A percentile compares a stretch with the other conserved stretches of the same genome.
These are phyloP conservation scores for Tubosaeta brunneosetosa DNA, from an alignment of 768 basidiomycete species.

Conservation along the genomic window DNA sequence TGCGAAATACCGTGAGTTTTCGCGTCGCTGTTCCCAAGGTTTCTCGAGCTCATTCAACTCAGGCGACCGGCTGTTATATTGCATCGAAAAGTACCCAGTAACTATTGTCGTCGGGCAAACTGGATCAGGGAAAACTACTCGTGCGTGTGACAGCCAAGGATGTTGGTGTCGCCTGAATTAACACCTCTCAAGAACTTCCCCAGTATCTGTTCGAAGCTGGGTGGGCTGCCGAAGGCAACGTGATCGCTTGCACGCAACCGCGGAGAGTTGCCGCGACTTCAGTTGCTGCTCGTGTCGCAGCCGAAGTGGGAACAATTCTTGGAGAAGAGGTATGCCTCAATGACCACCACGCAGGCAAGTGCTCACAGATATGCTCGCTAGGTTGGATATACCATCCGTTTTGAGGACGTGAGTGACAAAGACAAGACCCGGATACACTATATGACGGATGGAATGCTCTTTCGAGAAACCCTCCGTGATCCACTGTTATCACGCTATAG, in stretches of 20 bases:
- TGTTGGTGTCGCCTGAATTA: background rate
- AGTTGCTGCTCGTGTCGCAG: conserved; percentile 84
- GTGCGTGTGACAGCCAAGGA: conserved; percentile 42
- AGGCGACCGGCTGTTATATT: conserved; percentile 80
- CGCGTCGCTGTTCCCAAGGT: conserved; percentile 3
- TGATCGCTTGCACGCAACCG: conserved; percentile 92
- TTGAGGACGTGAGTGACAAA: conserved; percentile 88
- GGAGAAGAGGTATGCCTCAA: conserved; percentile 72
- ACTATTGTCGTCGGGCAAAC: conserved; percentile 92
- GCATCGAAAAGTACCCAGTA: conserved; percentile 78
- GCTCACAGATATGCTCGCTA: conserved; percentile 27
- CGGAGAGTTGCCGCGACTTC: conserved; percentile 93
- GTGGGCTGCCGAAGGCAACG: conserved; percentile 79
- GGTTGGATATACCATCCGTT: conserved; percentile 98
- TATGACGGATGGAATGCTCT: conserved; percentile 98
- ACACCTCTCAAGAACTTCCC: conserved; percentile 66
- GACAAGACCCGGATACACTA: conserved; percentile 87
- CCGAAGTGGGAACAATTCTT: conserved; percentile 84
- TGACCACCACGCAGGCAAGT: background rate
- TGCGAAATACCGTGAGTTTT: conserved; percentile 68
- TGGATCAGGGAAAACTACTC: conserved; percentile 97
- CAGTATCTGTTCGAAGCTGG: conserved; percentile 92
- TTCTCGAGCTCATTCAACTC: conserved; percentile 1
- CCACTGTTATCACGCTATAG: conserved; percentile 90
- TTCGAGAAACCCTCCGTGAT: conserved; percentile 88